Conservation (phyloP, 495 filamentous ascomycete genomes). For the Oidiodendron maius region DNA sequence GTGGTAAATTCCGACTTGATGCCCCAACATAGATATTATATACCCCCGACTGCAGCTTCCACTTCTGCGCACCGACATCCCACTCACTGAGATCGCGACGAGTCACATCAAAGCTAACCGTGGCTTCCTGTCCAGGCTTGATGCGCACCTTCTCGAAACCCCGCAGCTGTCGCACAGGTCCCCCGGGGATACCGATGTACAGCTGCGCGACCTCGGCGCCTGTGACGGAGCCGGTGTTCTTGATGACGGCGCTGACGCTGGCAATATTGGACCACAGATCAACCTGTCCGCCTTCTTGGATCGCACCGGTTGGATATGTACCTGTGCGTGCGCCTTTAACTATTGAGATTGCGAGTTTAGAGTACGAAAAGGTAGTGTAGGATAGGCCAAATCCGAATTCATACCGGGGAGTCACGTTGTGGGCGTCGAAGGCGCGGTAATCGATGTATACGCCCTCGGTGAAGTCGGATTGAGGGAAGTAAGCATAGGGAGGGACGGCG, state of each 20-base stretch:
- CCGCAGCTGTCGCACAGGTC: constrained; percentile 52
- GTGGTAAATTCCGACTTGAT: constrained; percentile 59
- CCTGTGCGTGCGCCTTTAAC: constrained; percentile 22
- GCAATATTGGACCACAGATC: constrained; percentile 60
- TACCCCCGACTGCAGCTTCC: constrained; percentile 43
- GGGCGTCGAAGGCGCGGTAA: constrained; percentile 66
- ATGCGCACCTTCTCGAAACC: constrained; percentile 60
- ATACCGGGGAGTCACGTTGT: constrained; percentile 68
- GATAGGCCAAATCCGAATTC: constrained; percentile 80
- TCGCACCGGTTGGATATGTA: constrained; percentile 33
- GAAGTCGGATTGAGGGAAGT: constrained; percentile 56
- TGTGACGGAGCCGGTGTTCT: constrained; percentile 66
- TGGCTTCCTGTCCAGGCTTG: constrained; percentile 31
- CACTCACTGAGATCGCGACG: constrained; percentile 63
- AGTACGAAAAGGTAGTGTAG: constrained; percentile 58
- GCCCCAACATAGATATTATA: constrained; percentile 50
- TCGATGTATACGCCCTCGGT: constrained; percentile 61
- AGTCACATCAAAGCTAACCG: constrained; percentile 50
- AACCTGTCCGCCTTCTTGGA: constrained; percentile 72
- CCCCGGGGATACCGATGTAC: constrained; percentile 53
- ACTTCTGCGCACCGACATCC: constrained; percentile 55
- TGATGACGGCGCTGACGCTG: constrained; percentile 71
- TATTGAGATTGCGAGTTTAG: constrained; percentile 31
- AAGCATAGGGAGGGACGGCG: constrained; percentile 28
- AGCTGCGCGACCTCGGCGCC: constrained; percentile 81